Conservation (phyloP, 148 eudicot genomes). For the Rhododendron griersonianum region DNA sequence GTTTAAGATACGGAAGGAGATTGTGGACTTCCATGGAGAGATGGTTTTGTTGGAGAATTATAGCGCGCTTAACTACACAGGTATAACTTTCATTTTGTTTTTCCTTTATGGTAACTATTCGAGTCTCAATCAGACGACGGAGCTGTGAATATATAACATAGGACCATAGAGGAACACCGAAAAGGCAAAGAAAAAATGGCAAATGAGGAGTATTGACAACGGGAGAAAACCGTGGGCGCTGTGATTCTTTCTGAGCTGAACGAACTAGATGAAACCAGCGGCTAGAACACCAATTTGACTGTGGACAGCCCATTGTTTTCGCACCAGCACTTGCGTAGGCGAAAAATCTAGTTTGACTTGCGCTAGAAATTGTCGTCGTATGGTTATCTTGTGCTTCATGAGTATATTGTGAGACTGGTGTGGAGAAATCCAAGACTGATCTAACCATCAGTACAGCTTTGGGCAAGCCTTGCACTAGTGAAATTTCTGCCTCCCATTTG, state of each 20-base stretch:
- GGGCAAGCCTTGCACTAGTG: background rate
- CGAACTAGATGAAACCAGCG: background rate
- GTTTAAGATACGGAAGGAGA: conserved; percentile 57
- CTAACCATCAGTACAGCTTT: background rate
- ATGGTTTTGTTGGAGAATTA: conserved; percentile 84
- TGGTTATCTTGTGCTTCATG: background rate
- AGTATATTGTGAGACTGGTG: background rate
- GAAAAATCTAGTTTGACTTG: background rate
- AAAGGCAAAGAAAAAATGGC: background rate
- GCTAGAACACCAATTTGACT: background rate
- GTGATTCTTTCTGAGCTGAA: background rate
- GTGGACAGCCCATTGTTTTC: background rate
- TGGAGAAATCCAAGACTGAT: background rate
- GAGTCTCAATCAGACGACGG: background rate
- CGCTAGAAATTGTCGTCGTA: background rate
- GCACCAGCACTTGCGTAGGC: background rate
- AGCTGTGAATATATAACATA: background rate
- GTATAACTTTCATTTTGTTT: conserved; percentile 24
- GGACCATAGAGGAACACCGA: background rate
- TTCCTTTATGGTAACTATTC: background rate
- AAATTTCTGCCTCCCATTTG: background rate
- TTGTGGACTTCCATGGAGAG: conserved; percentile 84
- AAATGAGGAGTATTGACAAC: background rate
- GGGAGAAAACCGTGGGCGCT: background rate
- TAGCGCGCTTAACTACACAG: conserved; percentile 78